A percentile compares a stretch with the other conserved stretches of the same genome.
Evolutionary conservation across 2,329 filamentous ascomycete species (phyloP).

Genomic region (Hirsutella thompsonii): DNA sequence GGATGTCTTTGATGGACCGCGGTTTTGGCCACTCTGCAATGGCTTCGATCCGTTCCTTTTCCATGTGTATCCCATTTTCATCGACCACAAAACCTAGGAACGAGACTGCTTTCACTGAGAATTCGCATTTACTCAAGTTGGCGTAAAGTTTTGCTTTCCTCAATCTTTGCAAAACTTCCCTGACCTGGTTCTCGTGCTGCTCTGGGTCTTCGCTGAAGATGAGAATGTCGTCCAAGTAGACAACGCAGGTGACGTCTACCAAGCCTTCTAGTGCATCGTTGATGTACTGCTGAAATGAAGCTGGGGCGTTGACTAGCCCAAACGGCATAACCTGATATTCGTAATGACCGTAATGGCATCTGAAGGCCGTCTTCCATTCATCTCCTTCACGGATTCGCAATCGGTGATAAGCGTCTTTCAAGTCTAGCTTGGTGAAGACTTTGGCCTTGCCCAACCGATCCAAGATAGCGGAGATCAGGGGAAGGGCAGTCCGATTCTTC

Average conservation of each 20-base stretch:
- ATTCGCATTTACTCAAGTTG: not conserved
- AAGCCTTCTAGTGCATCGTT: not conserved
- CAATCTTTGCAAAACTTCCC: not conserved
- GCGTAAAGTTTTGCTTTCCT: not conserved
- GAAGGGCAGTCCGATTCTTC: not conserved
- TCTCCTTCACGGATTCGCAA: not conserved
- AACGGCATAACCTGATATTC: not conserved
- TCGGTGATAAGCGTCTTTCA: not conserved
- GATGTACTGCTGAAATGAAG: not conserved
- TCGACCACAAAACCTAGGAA: not conserved
- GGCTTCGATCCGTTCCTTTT: not conserved
- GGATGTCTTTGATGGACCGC: not conserved
- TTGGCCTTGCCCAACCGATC: not conserved
- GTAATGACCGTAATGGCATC: not conserved
- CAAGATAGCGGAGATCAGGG: not conserved
- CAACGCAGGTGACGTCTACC: no score
- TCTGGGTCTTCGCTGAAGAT: no score
- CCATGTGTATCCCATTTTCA: not conserved
- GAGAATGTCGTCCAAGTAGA: no score
- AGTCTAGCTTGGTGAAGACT: not conserved
- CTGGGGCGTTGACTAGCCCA: not conserved
- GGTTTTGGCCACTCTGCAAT: not conserved
- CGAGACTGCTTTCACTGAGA: not conserved
- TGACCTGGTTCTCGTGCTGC: not conserved
- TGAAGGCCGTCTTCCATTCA: not conserved